A percentile compares a stretch with the other conserved stretches of the same genome.
phyloP scores from a whole-genome alignment of 2,329 filamentous ascomycete genomes.

The Blumeria graminis region DNA sequence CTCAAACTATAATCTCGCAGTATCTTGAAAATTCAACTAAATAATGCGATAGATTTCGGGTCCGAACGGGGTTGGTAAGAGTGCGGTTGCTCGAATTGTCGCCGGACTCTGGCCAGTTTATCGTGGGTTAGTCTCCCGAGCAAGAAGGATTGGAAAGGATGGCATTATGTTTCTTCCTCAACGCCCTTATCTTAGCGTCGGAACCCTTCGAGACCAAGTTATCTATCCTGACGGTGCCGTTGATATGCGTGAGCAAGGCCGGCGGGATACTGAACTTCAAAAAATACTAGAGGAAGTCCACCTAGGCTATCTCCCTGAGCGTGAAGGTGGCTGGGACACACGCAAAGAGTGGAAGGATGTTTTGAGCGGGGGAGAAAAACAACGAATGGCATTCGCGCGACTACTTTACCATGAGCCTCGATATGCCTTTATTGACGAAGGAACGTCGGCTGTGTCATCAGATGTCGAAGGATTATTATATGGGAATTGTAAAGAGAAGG shows the following conservation, averaged over 20 bases:
- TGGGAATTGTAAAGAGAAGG: conserved; percentile 74
- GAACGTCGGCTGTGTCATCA: conserved; percentile 76
- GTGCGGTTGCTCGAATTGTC: conserved; percentile 62
- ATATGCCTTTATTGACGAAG: conserved; percentile 89
- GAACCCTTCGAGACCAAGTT: conserved; percentile 85
- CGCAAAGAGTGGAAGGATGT: conserved; percentile 98
- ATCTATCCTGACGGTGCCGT: conserved; percentile 91
- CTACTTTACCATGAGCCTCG: conserved; percentile 84
- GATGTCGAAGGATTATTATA: conserved; percentile 90
- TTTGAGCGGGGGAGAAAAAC: conserved; percentile 90
- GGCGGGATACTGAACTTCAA: conserved; percentile 55
- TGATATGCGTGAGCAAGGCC: conserved; percentile 69
- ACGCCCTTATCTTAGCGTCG: conserved; percentile 72
- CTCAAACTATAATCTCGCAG: no score
- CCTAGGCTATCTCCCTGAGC: conserved; percentile 69
- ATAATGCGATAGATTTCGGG: conserved; percentile 47
- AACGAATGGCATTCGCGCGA: conserved; percentile 75
- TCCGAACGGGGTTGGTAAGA: conserved; percentile 86
- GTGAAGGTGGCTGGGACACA: conserved; percentile 91
- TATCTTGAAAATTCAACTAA: neutral
- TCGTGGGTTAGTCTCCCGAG: conserved; percentile 70
- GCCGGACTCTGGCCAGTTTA: conserved; percentile 93
- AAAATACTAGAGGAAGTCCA: conserved; percentile 59
- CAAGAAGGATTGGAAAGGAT: conserved; percentile 55
- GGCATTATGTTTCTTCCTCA: conserved; percentile 98